Percentiles rank a stretch among this genome's conserved stretches.
These are phyloP conservation scores for Botrytis cinerea DNA, from an alignment of 2,329 filamentous ascomycete species.

Conservation along the genomic window DNA sequence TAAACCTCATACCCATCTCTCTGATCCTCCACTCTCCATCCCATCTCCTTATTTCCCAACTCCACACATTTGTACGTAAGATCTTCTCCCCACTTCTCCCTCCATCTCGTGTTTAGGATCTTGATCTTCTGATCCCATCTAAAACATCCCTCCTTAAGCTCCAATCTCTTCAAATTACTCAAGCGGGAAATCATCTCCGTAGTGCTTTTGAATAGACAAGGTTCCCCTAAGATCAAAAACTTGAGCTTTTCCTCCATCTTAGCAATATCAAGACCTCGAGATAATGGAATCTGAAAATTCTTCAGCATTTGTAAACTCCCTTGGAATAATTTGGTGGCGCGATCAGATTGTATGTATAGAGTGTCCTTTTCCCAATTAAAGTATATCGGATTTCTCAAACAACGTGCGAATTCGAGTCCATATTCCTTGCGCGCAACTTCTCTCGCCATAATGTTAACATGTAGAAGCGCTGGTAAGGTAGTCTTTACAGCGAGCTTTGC, in stretches of 20 bases:
- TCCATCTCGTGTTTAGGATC: conserved; percentile 12
- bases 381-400: conserved; percentile 5
- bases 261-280: conserved; percentile 2
- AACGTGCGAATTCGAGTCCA: conserved; percentile 5
- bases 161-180: neutral
- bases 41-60: conserved; percentile 8
- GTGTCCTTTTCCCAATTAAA: conserved; percentile 11
- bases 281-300: neutral
- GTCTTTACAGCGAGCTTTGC: neutral
- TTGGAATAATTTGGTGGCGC: neutral
- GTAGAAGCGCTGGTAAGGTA: neutral
- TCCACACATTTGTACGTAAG: neutral
- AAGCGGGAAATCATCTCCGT: conserved; percentile 11
- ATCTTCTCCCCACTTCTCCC: neutral
- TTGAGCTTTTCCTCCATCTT: conserved; percentile 14
- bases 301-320: neutral
- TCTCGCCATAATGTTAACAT: neutral
- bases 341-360: conserved; percentile 17
- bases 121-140: conserved; percentile 3
- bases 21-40: neutral
- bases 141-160: conserved; percentile 15
- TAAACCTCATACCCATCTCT: neutral
- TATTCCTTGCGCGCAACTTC: neutral
- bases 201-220: conserved; percentile 12
- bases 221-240: conserved; percentile 15